Percentiles rank a stretch among this genome's conserved stretches.
phyloP scores from a whole-genome alignment of 495 filamentous ascomycete genomes.

The Hypoxylon subgilvum region DNA sequence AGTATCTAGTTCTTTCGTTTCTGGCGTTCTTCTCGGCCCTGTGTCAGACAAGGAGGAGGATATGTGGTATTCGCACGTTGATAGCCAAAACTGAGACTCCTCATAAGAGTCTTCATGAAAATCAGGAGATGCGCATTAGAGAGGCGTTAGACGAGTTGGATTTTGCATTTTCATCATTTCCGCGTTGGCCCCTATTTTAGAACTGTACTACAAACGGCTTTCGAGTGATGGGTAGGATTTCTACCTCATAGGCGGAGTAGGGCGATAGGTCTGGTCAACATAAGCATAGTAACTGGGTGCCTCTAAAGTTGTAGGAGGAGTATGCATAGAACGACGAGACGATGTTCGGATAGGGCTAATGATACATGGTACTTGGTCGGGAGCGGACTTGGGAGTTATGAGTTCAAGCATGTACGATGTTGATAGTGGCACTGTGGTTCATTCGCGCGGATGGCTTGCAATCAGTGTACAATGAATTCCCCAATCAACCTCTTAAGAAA shows the following conservation, averaged over 20 bases:
- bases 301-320: background rate
- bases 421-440: too few species aligned
- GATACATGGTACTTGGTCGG: background rate
- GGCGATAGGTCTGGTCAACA: background rate
- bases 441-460: too few species aligned
- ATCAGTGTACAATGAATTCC: too few species aligned
- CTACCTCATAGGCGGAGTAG: constrained; percentile 1
- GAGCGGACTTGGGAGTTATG: background rate
- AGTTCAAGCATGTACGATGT: too few species aligned
- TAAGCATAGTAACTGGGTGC: background rate
- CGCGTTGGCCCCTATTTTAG: background rate
- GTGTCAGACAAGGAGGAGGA: background rate
- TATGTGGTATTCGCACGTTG: constrained; percentile 25
- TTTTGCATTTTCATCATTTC: constrained; percentile 4
- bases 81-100: constrained; percentile 30
- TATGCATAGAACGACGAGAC: constrained; percentile 15
- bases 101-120: constrained; percentile 18
- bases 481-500: too few species aligned
- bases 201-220: constrained; percentile 18
- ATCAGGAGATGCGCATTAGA: constrained; percentile 25
- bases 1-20: background rate
- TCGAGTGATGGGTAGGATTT: background rate
- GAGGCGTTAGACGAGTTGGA: constrained; percentile 21
- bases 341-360: constrained; percentile 21
- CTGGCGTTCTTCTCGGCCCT: constrained; percentile 14